Base-by-base conservation (phyloP, 2,329 filamentous ascomycete species). In the Xylariaceae sp. region DNA sequence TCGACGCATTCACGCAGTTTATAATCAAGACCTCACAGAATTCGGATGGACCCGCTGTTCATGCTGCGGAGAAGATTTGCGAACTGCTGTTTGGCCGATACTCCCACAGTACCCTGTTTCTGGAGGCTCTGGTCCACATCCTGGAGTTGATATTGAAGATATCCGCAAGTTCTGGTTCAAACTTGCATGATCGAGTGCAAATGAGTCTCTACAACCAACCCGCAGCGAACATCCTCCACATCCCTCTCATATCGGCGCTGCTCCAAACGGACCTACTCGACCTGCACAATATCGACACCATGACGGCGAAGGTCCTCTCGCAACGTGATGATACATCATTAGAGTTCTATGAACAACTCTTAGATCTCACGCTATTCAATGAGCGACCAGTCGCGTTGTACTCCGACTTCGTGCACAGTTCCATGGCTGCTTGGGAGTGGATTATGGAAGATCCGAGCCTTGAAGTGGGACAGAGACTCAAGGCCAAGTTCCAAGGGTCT, bases 401-500 rank as follows among this genome's bases (percentile, higher is more conserved):
- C 67, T 87, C 92, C 1, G 92, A 97, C 74, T 95, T 97, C 69
- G 87, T 90, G 5, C 83, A 85, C 62, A 95, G 90, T 59, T 80
- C 96, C 57, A 88, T 93, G 65, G 88, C 86, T 51, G 86, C 94
- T 47, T 92, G 89, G 76, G 78, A 84, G 51, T 96, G 92, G 91
- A 83, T 96, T 39, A 77, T 79, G 5, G 89, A 92, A 64, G 88
- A 95, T 13, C 82, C 88, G 1, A 80, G 80, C 47, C 80, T 89
- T 2, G 70, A 77, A 18, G 77, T 83, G 18, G 89, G 85, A 9
- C 86, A 89, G 66, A 82, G 88, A 42, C 81, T 97, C 61, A 88
- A 92, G 71, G 77, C 79, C 72, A 90, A 77, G 75, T 82, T 76
- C 15, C 65, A 77, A 47, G 73, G 75, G 48, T 75, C 79, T 2